Conservation (phyloP, 495 filamentous ascomycete genomes). For the Ramalina intermedia region DNA sequence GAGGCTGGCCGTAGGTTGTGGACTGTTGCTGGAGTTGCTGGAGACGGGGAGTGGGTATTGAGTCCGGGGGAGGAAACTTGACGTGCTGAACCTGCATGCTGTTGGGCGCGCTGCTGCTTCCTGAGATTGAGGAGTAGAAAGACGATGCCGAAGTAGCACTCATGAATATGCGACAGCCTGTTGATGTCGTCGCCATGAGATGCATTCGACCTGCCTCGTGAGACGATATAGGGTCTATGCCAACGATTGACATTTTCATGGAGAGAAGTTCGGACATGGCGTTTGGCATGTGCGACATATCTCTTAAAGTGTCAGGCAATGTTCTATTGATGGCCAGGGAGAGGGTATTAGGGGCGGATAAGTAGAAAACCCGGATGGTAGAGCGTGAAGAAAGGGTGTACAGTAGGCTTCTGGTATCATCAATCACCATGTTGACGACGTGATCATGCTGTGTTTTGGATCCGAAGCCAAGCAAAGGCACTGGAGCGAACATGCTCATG, state of each 20-base stretch:
- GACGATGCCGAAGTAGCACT: slow-evolving; percentile 73
- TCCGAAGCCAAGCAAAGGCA: slow-evolving; percentile 28
- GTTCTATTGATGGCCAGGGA: slow-evolving; percentile 41
- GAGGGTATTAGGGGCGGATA: slow-evolving; percentile 41
- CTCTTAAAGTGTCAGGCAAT: slow-evolving; percentile 38
- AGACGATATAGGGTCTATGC: slow-evolving; percentile 68
- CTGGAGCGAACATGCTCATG: slow-evolving; percentile 53
- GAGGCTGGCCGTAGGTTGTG: slow-evolving; percentile 5
- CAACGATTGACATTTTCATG: slow-evolving; percentile 53
- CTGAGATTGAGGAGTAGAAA: slow-evolving; percentile 43
- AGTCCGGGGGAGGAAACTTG: slow-evolving; percentile 66
- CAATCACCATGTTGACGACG: slow-evolving; percentile 63
- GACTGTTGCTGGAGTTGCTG: slow-evolving; percentile 8
- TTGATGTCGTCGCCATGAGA: slow-evolving; percentile 79
- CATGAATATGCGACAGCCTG: slow-evolving; percentile 80
- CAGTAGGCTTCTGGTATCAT: slow-evolving; percentile 73
- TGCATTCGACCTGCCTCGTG: slow-evolving; percentile 72
- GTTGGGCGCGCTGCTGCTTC: slow-evolving; percentile 50
- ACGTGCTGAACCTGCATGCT: slow-evolving; percentile 96
- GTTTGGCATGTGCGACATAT: slow-evolving; percentile 68
- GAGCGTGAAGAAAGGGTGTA: slow-evolving; percentile 81
- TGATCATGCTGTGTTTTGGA: slow-evolving; percentile 37
- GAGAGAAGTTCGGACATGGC: slow-evolving; percentile 50
- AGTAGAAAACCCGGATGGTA: slow-evolving; percentile 73
- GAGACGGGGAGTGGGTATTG: slow-evolving; percentile 2